Conservation (phyloP, 441 rosid species). For the Aquilaria agallochum region DNA sequence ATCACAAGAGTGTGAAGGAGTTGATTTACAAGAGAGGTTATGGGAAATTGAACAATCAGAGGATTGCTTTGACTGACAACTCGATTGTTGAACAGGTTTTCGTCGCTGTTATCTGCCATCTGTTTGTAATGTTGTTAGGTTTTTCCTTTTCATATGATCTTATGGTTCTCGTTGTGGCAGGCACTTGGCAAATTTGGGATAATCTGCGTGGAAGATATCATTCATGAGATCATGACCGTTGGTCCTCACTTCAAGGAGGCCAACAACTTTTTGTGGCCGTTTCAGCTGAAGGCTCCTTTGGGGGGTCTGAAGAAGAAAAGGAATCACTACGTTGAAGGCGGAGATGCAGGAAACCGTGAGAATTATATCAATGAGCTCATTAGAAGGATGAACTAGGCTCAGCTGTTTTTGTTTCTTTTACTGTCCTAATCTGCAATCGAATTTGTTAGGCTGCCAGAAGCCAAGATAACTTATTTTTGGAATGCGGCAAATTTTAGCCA, state of each 20-base stretch:
- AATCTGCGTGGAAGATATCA: conserved; percentile 61
- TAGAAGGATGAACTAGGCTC: conserved; percentile 60
- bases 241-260: conserved; percentile 86
- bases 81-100: conserved; percentile 58
- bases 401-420: background rate
- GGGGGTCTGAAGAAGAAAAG: conserved; percentile 78
- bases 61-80: conserved; percentile 66
- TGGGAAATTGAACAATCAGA: conserved; percentile 71
- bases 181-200: conserved; percentile 59
- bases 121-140: background rate
- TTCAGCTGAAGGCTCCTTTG: conserved; percentile 74
- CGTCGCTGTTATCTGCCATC: background rate
- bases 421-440: too few species aligned
- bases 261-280: conserved; percentile 80
- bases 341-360: conserved; percentile 82
- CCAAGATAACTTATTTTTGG: too few species aligned
- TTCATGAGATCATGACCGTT: conserved; percentile 72
- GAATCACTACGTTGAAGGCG: conserved; percentile 80
- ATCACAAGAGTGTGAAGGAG: conserved; percentile 68
- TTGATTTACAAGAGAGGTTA: conserved; percentile 72
- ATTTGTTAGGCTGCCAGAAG: too few species aligned
- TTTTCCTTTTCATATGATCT: background rate
- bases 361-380: conserved; percentile 66
- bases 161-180: conserved; percentile 19
- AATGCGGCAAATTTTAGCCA: too few species aligned